Percentiles rank a stretch among this genome's conserved stretches.
These are phyloP conservation scores for Paraphoma sp. DNA, from an alignment of 2,329 filamentous ascomycete species.

Conservation along the genomic window DNA sequence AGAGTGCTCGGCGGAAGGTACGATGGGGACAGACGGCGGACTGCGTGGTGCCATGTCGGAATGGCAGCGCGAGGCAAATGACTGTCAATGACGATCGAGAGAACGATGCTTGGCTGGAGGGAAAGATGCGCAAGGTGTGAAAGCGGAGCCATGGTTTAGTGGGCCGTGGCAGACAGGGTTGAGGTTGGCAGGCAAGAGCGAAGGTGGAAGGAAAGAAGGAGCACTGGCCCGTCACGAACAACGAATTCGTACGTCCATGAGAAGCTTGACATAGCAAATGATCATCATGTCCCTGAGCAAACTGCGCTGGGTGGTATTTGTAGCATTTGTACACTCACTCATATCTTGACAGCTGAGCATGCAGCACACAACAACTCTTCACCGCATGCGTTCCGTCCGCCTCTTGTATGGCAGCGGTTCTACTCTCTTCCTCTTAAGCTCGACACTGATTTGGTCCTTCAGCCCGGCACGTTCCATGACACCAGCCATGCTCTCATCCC, in stretches of 20 bases:
- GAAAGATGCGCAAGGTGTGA: too few species aligned
- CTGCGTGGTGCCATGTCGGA: conserved; percentile 11
- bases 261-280: neutral
- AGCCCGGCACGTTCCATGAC: conserved; percentile 85
- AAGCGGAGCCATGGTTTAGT: too few species aligned
- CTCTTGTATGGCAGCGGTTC: conserved; percentile 71
- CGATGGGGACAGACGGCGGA: neutral
- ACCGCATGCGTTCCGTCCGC: conserved; percentile 58
- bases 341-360: neutral
- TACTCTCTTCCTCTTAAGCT: conserved; percentile 82
- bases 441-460: conserved; percentile 74
- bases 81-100: too few species aligned
- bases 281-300: neutral
- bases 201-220: conserved; percentile 4
- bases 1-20: conserved; percentile 34
- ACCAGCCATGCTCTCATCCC: conserved; percentile 85
- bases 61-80: too few species aligned
- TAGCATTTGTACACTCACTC: neutral
- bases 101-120: too few species aligned
- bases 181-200: neutral
- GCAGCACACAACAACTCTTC: conserved; percentile 5
- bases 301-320: neutral
- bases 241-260: too few species aligned
- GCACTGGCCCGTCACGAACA: neutral
- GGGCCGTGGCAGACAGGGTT: too few species aligned